phyloP scores from a whole-genome alignment of 169 alveolate species.

The Sarcocystis neurona region DNA sequence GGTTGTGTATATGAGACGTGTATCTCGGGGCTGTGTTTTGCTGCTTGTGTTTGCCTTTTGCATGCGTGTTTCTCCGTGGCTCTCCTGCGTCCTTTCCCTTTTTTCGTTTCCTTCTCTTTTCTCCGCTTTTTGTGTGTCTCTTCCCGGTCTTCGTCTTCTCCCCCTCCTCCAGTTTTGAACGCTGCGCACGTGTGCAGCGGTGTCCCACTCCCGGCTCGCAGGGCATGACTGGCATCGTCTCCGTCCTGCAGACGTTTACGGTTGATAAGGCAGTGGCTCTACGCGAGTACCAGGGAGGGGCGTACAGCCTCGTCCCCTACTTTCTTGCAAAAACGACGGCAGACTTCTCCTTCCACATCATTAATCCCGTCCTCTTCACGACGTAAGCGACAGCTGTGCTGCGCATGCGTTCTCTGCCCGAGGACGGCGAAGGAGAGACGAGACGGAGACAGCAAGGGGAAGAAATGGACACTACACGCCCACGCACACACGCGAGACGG shows the following conservation, averaged over 20 bases:
- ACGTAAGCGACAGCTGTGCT: constrained; percentile 37
- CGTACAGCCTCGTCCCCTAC: constrained; percentile 57
- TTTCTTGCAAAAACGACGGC: constrained; percentile 60
- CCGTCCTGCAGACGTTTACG: constrained; percentile 66
- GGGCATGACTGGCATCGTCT: constrained; percentile 60
- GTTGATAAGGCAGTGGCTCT: constrained; percentile 55
- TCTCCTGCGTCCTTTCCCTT: background rate
- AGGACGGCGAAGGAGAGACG: too few relatives aligned
- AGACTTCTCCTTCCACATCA: constrained; percentile 59
- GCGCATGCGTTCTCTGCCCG: background rate
- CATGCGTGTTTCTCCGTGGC: too few relatives aligned
- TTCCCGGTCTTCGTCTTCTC: background rate
- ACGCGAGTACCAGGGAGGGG: constrained; percentile 65
- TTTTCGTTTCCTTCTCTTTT: background rate
- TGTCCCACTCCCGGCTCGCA: background rate
- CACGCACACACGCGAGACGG: too few relatives aligned
- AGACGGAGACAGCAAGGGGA: too few relatives aligned
- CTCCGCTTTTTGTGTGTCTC: background rate
- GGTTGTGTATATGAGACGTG: too few relatives aligned
- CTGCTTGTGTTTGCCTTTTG: background rate
- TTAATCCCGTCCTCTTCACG: constrained; percentile 60
- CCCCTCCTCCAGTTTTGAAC: background rate
- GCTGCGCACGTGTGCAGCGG: background rate
- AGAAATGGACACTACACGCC: too few relatives aligned
- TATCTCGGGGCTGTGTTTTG: background rate